phyloP scores from a whole-genome alignment of 2,329 filamentous ascomycete genomes.

The Fusarium circinatum region DNA sequence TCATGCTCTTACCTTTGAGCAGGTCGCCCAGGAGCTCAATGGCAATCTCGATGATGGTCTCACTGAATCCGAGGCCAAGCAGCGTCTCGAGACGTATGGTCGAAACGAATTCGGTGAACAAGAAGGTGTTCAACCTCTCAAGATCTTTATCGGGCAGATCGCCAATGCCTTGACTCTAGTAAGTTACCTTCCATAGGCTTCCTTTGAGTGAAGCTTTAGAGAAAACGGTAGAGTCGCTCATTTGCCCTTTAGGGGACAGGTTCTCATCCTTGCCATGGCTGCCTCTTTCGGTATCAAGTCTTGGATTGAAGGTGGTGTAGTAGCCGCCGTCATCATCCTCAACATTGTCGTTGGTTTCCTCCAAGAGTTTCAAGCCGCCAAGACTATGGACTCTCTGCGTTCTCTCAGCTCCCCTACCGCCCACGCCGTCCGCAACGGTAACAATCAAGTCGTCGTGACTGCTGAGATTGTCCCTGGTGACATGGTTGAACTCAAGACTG shows the following conservation, averaged over 20 bases:
- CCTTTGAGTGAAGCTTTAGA: neutral
- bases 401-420: slow-evolving; percentile 57
- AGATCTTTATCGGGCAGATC: slow-evolving; percentile 73
- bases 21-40: slow-evolving; percentile 31
- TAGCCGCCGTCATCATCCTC: slow-evolving; percentile 65
- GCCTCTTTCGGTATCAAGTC: slow-evolving; percentile 68
- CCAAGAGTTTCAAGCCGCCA: slow-evolving; percentile 59
- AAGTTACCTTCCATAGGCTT: slow-evolving; percentile 29
- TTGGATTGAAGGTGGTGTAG: slow-evolving; percentile 69
- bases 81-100: slow-evolving; percentile 66
- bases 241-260: slow-evolving; percentile 44
- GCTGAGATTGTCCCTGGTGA: slow-evolving; percentile 67
- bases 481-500: slow-evolving; percentile 63
- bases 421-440: slow-evolving; percentile 55
- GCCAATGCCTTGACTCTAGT: slow-evolving; percentile 77
- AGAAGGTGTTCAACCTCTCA: slow-evolving; percentile 67
- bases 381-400: slow-evolving; percentile 60
- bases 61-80: slow-evolving; percentile 51
- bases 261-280: slow-evolving; percentile 66
- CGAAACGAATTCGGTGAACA: slow-evolving; percentile 71
- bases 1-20: slow-evolving; percentile 30
- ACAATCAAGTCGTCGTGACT: slow-evolving; percentile 51
- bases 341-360: slow-evolving; percentile 66
- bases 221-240: slow-evolving; percentile 33
- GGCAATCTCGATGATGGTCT: slow-evolving; percentile 26